Base-by-base conservation (phyloP, 2,329 filamentous ascomycete genomes). In the Fusarium sp. region DNA sequence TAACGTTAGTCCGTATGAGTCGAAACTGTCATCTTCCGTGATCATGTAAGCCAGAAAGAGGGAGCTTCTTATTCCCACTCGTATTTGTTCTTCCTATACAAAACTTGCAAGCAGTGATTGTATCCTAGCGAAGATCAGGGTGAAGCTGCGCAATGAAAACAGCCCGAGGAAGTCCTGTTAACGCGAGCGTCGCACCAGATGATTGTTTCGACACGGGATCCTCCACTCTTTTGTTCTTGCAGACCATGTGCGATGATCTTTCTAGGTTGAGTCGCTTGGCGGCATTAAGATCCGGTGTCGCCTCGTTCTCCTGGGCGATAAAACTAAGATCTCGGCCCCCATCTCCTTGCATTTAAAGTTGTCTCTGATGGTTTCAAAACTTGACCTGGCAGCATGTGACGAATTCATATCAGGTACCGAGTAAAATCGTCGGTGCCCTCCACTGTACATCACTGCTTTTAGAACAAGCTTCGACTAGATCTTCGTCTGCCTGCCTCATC, bases 11-110 rank as follows among this genome's bases (percentile, higher is more conserved):
- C 48, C 39, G n/a, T 21, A 37, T 32, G 21, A 39, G 25, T 62
- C 29, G 39, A 41, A 15, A n/a, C 27, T 15, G 29, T 57, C 55
- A 35, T 49, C 46, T 39, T 36, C 31, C 32, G 17, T 45, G 43
- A 46, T 54, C 53, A 61, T 61, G 59, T 66, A 61, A 63, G 50
- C 65, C 56, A 25, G 19, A 43, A 19, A 32, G 43, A 44, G 61
- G 58, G 61, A 51, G 43, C 51, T 29, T 51, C 13, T 42, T 10
- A 41, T 33, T 51, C 19, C 37, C 23, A 23, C 11, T 23, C 49
- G 35, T 36, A 25, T 48, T 61, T 43, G 14, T 51, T 23, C 33
- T 51, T 38, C 38, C 46, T 36, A 25, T 36, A 58, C 41, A 45
- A 32, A 32, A 23, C 14, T 15, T 51, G 25, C 42, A 38, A 50